Conservation (phyloP, 179 eudicot genomes). For the Beta lomatogona region DNA sequence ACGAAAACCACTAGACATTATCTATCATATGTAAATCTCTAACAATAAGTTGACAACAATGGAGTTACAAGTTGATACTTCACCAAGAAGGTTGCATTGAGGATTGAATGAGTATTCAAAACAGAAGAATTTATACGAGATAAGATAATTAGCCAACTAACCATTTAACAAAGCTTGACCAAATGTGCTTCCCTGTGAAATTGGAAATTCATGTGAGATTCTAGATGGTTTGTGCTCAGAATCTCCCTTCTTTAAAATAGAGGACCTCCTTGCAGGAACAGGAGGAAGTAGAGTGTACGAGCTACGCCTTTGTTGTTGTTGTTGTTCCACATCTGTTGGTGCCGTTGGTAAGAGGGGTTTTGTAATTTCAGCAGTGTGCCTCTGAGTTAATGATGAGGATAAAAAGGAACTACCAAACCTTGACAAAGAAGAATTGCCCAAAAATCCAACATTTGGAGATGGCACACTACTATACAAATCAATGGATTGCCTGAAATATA, state of each 20-base stretch:
- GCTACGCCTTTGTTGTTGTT: constrained; percentile 50
- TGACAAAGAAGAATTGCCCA: constrained; percentile 70
- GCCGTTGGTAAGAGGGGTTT: constrained; percentile 63
- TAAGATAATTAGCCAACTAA: constrained; percentile 27
- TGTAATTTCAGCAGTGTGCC: constrained; percentile 71
- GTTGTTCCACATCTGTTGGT: constrained; percentile 44
- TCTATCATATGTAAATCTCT: too few species aligned
- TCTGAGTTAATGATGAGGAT: constrained; percentile 65
- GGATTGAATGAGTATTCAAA: neutral
- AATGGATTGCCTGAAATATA: constrained; percentile 75
- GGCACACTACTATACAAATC: constrained; percentile 84
- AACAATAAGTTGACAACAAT: too few species aligned
- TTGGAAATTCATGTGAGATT: constrained; percentile 53
- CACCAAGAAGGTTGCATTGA: too few species aligned
- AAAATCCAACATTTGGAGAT: constrained; percentile 73
- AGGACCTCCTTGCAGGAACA: constrained; percentile 46
- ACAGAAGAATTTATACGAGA: neutral
- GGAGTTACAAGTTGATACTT: too few species aligned
- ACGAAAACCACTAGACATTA: too few species aligned
- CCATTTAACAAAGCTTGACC: constrained; percentile 90
- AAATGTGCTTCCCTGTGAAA: constrained; percentile 58
- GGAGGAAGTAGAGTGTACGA: constrained; percentile 75
- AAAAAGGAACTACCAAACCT: constrained; percentile 73
- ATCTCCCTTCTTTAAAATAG: constrained; percentile 43
- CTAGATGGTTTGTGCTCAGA: constrained; percentile 45